Base-by-base conservation (phyloP, 2,329 filamentous ascomycete species). In the Rugonectria rugulosa region DNA sequence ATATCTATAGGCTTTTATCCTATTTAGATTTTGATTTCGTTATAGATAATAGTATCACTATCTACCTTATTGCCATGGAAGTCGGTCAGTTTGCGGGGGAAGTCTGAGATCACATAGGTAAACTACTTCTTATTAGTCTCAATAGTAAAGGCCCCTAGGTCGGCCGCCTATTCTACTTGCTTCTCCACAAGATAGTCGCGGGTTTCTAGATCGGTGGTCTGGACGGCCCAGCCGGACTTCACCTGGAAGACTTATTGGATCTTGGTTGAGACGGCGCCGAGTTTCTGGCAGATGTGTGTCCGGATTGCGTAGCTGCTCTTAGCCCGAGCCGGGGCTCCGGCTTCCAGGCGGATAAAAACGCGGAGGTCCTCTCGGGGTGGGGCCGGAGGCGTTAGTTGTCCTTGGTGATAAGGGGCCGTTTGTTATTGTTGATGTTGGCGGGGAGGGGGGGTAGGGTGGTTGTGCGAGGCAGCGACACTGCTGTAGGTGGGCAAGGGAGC, bases 91-190 rank as follows among this genome's bases (percentile, higher is more conserved):
- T 24, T 56, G 36, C 6, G 24, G 19, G 34, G 46, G 37, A 40
- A 41, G 34, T 50, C 53, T 46, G 36, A 34, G 53, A 52, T 32
- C 11, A 52, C 4, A 27, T 52, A 52, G 12, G 36, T 52, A 21
- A 27, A 47, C 36, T 27, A 52, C 45, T 46, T 21, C 47, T 56
- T 44, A 6, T 11, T 37, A 20, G 8, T 20, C 32, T 37, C 32
- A 8, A 37, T 14, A 10, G 14, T n/a, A 11, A n/a, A 10, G 8
- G n/a, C 9, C 8, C n/a, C 9, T 10, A 34, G 31, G 8, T 34
- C 31, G 9, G 6, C n/a, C 6, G 31, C 31, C 31, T n/a, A 34
- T n/a, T 11, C n/a, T 7, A 14, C 8, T 34, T 34, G 31, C n/a
- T n/a, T 34, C 31, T 34, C 6, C 8, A 34, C n/a, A 15, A 34